Evolutionary conservation across 1,139 yeast species (phyloP).

Genomic region (Protomyces macrosporus): DNA sequence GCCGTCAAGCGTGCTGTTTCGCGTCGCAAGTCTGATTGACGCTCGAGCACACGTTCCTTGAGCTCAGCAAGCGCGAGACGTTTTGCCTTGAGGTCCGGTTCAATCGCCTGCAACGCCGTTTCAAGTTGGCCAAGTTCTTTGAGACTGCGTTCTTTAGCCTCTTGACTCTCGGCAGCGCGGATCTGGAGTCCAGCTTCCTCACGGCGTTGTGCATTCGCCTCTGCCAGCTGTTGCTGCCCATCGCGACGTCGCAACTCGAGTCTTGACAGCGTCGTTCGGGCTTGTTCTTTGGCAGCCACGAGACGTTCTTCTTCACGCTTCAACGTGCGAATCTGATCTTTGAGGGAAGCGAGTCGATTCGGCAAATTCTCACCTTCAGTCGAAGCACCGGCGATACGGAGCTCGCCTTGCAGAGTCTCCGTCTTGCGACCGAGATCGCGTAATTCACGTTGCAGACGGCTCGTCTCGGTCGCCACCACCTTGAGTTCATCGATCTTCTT

Average conservation of each 20-base stretch:
- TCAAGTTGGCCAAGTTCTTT: conserved; percentile 1
- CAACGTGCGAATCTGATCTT: conserved; percentile 44
- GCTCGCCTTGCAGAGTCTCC: conserved; percentile 39
- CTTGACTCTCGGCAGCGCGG: conserved; percentile 33
- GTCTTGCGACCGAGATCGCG: conserved; percentile 32
- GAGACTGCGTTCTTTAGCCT: not conserved
- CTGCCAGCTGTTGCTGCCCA: conserved; percentile 51
- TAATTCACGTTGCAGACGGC: conserved; percentile 34
- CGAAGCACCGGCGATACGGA: conserved; percentile 39
- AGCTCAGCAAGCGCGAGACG: conserved; percentile 27
- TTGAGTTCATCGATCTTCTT: conserved; percentile 40
- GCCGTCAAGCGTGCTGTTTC: conserved; percentile 26
- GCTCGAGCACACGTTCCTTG: conserved; percentile 28
- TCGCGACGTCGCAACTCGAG: conserved; percentile 56
- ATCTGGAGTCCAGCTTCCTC: conserved; percentile 39
- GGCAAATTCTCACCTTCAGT: conserved; percentile 52
- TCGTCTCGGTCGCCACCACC: conserved; percentile 37
- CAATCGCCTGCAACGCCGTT: conserved; percentile 14
- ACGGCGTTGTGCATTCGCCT: conserved; percentile 44
- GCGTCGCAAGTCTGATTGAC: conserved; percentile 28
- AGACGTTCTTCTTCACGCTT: conserved; percentile 47
- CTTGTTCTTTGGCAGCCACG: conserved; percentile 49
- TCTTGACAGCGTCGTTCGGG: conserved; percentile 47
- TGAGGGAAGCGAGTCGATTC: conserved; percentile 45
- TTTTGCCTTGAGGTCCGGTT: conserved; percentile 28